Evolutionary conservation across 1,284 basidiomycete genomes (phyloP), one percentile per base, ranked within the genome.

Genomic region (Austroboletus olivaceoglutinosus): DNA sequence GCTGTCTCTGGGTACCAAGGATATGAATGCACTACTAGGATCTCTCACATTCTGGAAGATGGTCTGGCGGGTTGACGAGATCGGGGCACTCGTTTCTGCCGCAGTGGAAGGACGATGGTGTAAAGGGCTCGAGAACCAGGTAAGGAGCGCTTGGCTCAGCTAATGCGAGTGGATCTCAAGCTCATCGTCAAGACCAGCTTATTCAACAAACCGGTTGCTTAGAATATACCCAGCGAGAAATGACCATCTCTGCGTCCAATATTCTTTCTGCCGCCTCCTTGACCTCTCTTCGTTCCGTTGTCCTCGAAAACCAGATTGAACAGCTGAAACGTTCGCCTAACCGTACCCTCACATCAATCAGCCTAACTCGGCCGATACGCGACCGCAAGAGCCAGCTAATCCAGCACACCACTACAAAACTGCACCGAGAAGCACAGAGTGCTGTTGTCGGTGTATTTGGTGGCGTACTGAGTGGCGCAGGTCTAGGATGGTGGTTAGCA

Each of bases 11-110:
- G 77, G 82, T 1, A 70, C 73, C 49, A 71, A 68, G 44, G 73
- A 77, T n/a, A 74, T 92, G 53, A 70, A 73, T 54, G 50, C 63
- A 3, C 72, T 82, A 1, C 74, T 91, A 64, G 71, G 76, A 45
- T 68, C 69, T 5, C 67, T 91, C 55, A 80, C 76, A 10, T 90
- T 86, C 82, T 85, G 85, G 77, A 80, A 75, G 53, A 76, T 86
- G 60, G 60, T 86, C 8, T 80, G 78, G 74, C 70, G 78, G 9
- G 81, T 89, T 2, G 91, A 93, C 62, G 90, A 91, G 53, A 77
- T 91, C 18, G 81, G 76, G 10, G 68, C 72, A 31, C 75, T 83
- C 27, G 68, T 93, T 10, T 73, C 70, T 1, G 59, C 73, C 13
- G 78, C 82, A 34, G 67, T 89, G 10, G 72, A 78, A 37, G 70